Conservation (phyloP, 2,329 filamentous ascomycete species). For the Eutypa lata region DNA sequence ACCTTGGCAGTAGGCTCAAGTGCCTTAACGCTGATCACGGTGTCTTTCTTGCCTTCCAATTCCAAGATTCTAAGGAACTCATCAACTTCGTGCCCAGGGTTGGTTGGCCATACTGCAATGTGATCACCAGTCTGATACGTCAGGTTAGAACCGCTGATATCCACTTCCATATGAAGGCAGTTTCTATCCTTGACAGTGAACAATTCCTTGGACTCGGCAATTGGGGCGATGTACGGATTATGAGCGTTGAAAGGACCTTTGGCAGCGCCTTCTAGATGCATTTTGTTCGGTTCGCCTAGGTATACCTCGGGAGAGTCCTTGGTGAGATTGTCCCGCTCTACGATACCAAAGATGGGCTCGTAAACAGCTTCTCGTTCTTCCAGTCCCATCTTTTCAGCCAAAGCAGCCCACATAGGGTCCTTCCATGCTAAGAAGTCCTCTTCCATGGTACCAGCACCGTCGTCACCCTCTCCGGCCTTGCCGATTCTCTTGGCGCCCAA, state of each 20-base stretch:
- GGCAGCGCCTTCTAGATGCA: constrained; percentile 80
- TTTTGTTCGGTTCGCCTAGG: constrained; percentile 92
- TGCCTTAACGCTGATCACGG: constrained; percentile 83
- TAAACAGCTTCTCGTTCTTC: constrained; percentile 96
- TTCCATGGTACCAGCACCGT: constrained; percentile 98
- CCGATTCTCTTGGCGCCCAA: constrained; percentile 84
- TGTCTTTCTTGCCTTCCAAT: constrained; percentile 71
- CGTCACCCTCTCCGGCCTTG: constrained; percentile 88
- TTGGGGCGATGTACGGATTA: constrained; percentile 95
- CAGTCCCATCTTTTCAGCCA: constrained; percentile 78
- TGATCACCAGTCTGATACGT: constrained; percentile 96
- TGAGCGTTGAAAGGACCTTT: constrained; percentile 94
- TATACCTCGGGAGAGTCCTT: constrained; percentile 80
- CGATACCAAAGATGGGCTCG: constrained; percentile 85
- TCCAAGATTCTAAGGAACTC: constrained; percentile 79
- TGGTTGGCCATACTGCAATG: constrained; percentile 95
- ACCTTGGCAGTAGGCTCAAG: constrained; percentile 95
- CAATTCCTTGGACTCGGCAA: constrained; percentile 84
- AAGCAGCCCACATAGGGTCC: constrained; percentile 93
- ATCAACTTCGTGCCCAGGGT: constrained; percentile 88
- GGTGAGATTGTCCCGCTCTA: constrained; percentile 70
- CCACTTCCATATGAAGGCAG: constrained; percentile 94
- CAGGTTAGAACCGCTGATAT: constrained; percentile 84
- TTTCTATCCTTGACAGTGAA: constrained; percentile 89
- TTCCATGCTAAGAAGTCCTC: constrained; percentile 99